These are phyloP conservation scores for Macrophomina phaseolina DNA, from an alignment of 2,329 filamentous ascomycete species.

Conservation along the genomic window DNA sequence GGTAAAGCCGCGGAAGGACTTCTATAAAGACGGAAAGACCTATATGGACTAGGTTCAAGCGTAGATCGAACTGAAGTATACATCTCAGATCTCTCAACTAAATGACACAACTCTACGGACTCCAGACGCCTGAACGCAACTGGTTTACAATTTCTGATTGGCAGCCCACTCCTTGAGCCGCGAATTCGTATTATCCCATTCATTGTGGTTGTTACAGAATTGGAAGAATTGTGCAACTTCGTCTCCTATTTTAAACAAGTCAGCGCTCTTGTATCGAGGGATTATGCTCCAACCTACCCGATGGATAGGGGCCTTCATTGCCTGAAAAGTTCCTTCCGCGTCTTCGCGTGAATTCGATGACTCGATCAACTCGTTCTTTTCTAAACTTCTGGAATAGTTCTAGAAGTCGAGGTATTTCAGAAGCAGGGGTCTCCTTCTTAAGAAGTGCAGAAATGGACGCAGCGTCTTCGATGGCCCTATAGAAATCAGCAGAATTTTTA, in stretches of 20 bases:
- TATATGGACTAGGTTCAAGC: too few species aligned
- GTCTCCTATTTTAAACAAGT: not conserved
- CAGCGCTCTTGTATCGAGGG: not conserved
- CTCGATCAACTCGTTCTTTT: slow-evolving; percentile 60
- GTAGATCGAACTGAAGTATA: too few species aligned
- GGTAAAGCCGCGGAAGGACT: too few species aligned
- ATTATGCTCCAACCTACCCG: not conserved
- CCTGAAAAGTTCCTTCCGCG: slow-evolving; percentile 53
- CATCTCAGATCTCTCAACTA: too few species aligned
- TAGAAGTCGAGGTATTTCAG: slow-evolving; percentile 52
- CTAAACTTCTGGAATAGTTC: slow-evolving; percentile 65
- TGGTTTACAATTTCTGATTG: too few species aligned
- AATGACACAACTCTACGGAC: too few species aligned
- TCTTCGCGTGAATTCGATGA: slow-evolving; percentile 64
- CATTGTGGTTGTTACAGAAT: not conserved
- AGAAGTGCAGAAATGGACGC: slow-evolving; percentile 62
- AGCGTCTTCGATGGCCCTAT: slow-evolving; percentile 68
- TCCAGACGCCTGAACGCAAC: too few species aligned
- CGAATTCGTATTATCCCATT: not conserved
- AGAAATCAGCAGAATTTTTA: not conserved
- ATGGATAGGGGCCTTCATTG: not conserved
- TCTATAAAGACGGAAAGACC: too few species aligned
- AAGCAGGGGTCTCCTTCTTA: not conserved
- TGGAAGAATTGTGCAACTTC: not conserved
- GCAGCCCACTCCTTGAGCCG: too few species aligned